Evolutionary conservation across 1,284 basidiomycete species (phyloP).

Genomic region (Rhodotorula sp.): DNA sequence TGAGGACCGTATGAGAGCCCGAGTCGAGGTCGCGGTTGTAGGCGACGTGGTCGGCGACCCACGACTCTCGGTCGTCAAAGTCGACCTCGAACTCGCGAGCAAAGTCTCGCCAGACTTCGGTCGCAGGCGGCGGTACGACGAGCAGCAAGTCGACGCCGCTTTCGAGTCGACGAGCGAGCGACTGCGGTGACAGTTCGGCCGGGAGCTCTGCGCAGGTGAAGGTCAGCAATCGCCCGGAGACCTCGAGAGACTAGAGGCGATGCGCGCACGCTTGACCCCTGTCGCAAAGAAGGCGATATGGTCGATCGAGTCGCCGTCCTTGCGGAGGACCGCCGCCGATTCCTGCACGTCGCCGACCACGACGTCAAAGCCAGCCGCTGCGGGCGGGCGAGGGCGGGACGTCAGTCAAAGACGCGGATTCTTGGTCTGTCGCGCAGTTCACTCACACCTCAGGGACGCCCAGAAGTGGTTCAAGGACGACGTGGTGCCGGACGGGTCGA

Average conservation of each 20-base stretch:
- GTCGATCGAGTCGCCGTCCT: conserved; percentile 56
- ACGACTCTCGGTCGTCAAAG: conserved; percentile 51
- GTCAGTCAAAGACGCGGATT: no score
- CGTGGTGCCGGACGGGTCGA: conserved; percentile 1
- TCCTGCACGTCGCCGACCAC: neutral
- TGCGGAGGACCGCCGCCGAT: neutral
- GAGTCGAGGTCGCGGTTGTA: conserved; percentile 39
- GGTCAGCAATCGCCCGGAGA: no score
- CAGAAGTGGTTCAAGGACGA: neutral
- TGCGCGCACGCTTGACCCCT: conserved; percentile 67
- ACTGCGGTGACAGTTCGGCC: conserved; percentile 77
- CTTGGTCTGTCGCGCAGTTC: rapidly evolving
- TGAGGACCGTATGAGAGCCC: conserved; percentile 59
- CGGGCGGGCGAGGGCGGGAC: neutral
- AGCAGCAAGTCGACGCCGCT: conserved; percentile 68
- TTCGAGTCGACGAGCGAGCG: conserved; percentile 69
- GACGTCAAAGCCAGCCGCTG: neutral
- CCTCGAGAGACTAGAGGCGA: neutral
- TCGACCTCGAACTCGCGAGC: conserved; percentile 59
- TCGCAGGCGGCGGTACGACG: conserved; percentile 64
- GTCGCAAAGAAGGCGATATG: conserved; percentile 83
- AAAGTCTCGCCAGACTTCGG: conserved; percentile 55
- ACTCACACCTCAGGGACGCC: neutral
- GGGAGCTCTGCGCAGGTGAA: conserved; percentile 59
- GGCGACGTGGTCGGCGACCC: conserved; percentile 54